phyloP scores from a whole-genome alignment of 2,329 filamentous ascomycete genomes.

The Phialophora verrucosa region DNA sequence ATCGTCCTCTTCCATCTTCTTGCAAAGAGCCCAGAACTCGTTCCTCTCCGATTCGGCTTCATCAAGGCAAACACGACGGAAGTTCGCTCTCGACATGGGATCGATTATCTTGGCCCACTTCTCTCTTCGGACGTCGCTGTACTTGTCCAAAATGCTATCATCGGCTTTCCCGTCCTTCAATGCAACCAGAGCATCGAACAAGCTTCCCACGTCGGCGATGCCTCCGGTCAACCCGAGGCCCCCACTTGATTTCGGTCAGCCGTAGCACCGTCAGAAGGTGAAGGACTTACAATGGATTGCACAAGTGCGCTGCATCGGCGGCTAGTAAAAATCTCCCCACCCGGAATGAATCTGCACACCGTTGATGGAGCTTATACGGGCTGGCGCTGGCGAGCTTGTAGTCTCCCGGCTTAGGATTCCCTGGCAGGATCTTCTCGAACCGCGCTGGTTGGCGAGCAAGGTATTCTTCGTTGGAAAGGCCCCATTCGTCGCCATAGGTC shows the following conservation, averaged over 20 bases:
- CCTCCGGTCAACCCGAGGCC: slow-evolving; percentile 68
- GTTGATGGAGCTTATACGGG: slow-evolving; percentile 67
- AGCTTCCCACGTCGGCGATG: slow-evolving; percentile 66
- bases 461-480: slow-evolving; percentile 61
- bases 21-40: slow-evolving; percentile 46
- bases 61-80: slow-evolving; percentile 45
- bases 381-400: slow-evolving; percentile 64
- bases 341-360: slow-evolving; percentile 63
- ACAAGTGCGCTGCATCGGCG: slow-evolving; percentile 65
- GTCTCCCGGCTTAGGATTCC: slow-evolving; percentile 62
- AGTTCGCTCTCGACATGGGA: slow-evolving; percentile 52
- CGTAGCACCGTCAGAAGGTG: not conserved
- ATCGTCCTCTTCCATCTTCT: slow-evolving; percentile 44
- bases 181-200: slow-evolving; percentile 64
- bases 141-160: slow-evolving; percentile 52
- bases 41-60: slow-evolving; percentile 46
- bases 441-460: slow-evolving; percentile 60
- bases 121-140: slow-evolving; percentile 48
- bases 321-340: slow-evolving; percentile 63
- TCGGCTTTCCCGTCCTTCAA: slow-evolving; percentile 49
- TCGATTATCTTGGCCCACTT: slow-evolving; percentile 50
- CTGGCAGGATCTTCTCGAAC: slow-evolving; percentile 65
- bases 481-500: slow-evolving; percentile 65
- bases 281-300: slow-evolving; percentile 51
- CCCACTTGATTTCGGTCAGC: slow-evolving; percentile 46